These are phyloP conservation scores for Pelargonium citronellum DNA, from an alignment of 441 rosid species.

Conservation along the genomic window DNA sequence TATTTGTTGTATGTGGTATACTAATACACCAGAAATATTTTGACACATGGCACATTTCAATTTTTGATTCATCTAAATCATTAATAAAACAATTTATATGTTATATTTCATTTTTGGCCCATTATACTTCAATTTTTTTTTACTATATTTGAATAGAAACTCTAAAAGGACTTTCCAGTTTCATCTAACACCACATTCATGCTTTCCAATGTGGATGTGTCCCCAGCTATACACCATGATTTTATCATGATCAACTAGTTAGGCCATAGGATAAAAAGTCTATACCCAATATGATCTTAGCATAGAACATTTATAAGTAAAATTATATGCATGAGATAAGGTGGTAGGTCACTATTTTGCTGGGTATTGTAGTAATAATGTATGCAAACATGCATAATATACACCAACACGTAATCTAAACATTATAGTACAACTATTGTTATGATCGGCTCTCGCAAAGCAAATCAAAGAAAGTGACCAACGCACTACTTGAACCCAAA, in stretches of 20 bases:
- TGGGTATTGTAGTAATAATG: background rate
- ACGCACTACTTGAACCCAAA: background rate
- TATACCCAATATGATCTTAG: background rate
- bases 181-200: background rate
- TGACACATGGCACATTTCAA: too few relatives aligned
- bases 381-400: background rate
- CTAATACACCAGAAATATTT: too few relatives aligned
- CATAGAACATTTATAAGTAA: background rate
- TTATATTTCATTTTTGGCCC: too few relatives aligned
- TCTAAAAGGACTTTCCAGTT: background rate
- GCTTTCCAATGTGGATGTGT: conserved; percentile 3
- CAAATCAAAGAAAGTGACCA: conserved; percentile 6
- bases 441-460: background rate
- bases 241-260: background rate
- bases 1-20: too few relatives aligned
- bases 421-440: background rate
- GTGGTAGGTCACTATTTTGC: conserved; percentile 6
- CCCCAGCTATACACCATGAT: background rate
- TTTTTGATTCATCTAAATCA: too few relatives aligned
- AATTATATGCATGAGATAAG: background rate
- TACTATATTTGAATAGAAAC: too few relatives aligned
- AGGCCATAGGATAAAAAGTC: background rate
- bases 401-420: background rate
- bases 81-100: too few relatives aligned
- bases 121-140: too few relatives aligned